Conservation (phyloP, 352 stramenopile species). For the Pythium rhizo-oryzae region DNA sequence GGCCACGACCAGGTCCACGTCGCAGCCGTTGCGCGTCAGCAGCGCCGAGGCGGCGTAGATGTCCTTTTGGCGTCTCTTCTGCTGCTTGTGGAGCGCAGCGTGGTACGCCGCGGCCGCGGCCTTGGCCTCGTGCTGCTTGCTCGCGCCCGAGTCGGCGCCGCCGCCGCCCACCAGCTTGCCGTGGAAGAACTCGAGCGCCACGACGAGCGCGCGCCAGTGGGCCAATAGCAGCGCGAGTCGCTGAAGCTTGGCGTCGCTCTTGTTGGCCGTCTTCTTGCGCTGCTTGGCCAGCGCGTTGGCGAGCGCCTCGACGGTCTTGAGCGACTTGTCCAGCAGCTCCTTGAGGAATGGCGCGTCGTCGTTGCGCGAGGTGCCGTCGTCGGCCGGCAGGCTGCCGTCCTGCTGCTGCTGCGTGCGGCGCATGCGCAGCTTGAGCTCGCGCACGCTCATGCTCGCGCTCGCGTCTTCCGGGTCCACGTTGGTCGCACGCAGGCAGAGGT, state of each 20-base stretch:
- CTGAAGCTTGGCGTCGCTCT: constrained; percentile 14
- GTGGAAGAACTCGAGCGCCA: constrained; percentile 43
- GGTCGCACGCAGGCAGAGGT: constrained; percentile 64
- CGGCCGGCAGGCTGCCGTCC: constrained; percentile 26
- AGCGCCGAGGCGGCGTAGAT: constrained; percentile 26
- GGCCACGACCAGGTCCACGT: constrained; percentile 65
- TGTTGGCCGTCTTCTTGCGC: constrained; percentile 18
- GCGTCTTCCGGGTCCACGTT: constrained; percentile 4
- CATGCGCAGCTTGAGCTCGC: constrained; percentile 50
- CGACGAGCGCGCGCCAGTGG: constrained; percentile 20
- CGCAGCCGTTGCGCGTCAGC: constrained; percentile 55
- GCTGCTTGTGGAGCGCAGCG: constrained; percentile 33
- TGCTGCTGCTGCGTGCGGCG: constrained; percentile 22
- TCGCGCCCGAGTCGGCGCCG: constrained; percentile 20
- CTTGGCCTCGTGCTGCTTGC: constrained; percentile 6
- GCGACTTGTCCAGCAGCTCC: constrained; percentile 45
- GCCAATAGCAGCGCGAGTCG: constrained; percentile 2
- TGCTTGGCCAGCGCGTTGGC: constrained; percentile 45
- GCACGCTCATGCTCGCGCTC: constrained; percentile 32
- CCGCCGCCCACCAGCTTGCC: constrained; percentile 31
- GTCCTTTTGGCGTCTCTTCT: constrained; percentile 22
- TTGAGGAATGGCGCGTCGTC: constrained; percentile 39
- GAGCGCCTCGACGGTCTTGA: constrained; percentile 57
- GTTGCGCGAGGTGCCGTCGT: constrained; percentile 2
- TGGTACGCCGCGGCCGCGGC: constrained; percentile 13